A percentile compares a stretch with the other conserved stretches of the same genome.
Conservation (phyloP, 75 land plant species). For the Cunninghamia lanceolata region DNA sequence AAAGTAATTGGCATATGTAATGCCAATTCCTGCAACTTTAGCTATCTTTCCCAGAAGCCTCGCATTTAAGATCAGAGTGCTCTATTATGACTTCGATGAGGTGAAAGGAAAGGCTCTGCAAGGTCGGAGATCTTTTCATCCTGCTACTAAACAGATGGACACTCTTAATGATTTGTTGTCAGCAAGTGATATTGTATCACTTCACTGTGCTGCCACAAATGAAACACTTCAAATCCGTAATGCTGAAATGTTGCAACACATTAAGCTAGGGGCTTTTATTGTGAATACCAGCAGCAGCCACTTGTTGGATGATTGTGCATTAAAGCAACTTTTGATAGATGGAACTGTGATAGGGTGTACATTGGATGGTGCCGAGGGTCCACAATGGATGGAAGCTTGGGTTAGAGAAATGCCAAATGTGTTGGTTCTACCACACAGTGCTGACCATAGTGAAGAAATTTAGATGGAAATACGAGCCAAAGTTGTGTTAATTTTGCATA, state of each 20-base stretch:
- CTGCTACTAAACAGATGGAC: conserved; percentile 84
- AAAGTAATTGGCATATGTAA: too few species aligned
- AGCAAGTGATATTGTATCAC: conserved; percentile 89
- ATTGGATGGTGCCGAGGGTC: conserved; percentile 97
- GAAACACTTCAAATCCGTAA: conserved; percentile 89
- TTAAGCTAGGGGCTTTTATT: conserved; percentile 93
- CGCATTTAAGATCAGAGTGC: too few species aligned
- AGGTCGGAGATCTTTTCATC: conserved; percentile 54
- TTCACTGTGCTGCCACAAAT: conserved; percentile 87
- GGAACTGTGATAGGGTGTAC: conserved; percentile 97
- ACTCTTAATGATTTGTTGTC: conserved; percentile 91
- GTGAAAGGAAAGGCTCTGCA: conserved; percentile 51
- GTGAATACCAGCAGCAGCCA: conserved; percentile 98
- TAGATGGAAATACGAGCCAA: too few species aligned
- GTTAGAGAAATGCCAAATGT: too few species aligned
- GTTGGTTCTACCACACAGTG: too few species aligned
- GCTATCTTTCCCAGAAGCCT: too few species aligned
- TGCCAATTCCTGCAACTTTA: too few species aligned
- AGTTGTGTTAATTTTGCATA: too few species aligned
- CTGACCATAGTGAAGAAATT: too few species aligned
- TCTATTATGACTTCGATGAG: conserved; percentile 16
- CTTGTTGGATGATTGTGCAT: conserved; percentile 92
- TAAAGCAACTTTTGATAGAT: conserved; percentile 92
- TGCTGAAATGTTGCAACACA: conserved; percentile 84
- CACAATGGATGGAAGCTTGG: too few species aligned